Base-by-base conservation (phyloP, 2,329 filamentous ascomycete genomes). In the Sporothrix luriei region DNA sequence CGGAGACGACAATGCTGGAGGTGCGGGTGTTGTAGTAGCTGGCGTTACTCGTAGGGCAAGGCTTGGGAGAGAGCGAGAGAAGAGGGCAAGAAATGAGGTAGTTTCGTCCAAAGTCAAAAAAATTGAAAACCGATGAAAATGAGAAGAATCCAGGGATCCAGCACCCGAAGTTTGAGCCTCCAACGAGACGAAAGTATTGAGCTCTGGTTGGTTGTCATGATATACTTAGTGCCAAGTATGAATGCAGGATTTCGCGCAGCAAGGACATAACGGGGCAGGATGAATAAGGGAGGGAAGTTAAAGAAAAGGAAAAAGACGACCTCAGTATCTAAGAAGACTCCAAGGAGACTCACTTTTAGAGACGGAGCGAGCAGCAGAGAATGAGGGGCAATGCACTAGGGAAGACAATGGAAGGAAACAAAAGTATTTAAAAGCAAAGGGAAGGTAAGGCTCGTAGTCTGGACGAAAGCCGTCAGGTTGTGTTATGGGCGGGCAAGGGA, bases 171-270 rank as follows among this genome's bases (percentile, higher is more conserved):
- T 77, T 81, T 75, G 76, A 80, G 79, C 77, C 81, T 82, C 82
- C 81, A 80, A 76, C 77, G 77, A 77, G 80, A 81, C 80, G 79
- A 81, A 76, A 75, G 77, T 73, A 78, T 76, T 74, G 78, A 76
- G 73, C 75, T 78, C 76, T 76, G 79, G 77, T 80, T 79, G 78
- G 78, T 79, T 77, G 78, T 81, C 81, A 83, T 83, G 80, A 82
- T 83, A 82, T 74, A 79, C 73, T 77, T 74, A 74, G 75, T 74
- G 72, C 72, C 70, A 75, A 70, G 73, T 49, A 71, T 75, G 75
- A 73, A 33, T 75, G 73, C 70, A 71, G 72, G 71, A 72, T 71
- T 71, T 71, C 57, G 71, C 71, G 74, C 73, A 74, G 72, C 55
- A 67, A 48, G 64, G 62, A 57, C 65, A 61, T 11, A 26, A 46